Evolutionary conservation across 2,329 filamentous ascomycete genomes (phyloP).

Genomic region (Xylaria sp.): DNA sequence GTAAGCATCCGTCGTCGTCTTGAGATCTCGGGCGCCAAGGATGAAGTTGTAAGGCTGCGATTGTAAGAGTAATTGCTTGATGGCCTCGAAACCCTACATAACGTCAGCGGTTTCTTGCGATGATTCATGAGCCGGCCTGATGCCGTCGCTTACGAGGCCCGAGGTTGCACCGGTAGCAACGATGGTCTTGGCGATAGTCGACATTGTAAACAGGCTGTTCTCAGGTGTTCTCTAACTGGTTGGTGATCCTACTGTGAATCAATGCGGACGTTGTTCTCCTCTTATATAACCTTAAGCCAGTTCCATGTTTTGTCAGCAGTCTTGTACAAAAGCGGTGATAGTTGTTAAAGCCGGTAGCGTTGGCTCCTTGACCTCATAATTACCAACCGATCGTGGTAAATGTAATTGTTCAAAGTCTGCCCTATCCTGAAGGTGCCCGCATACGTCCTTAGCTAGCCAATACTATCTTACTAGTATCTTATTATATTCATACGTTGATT

Average conservation of each 20-base stretch:
- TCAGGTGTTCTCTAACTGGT: not conserved
- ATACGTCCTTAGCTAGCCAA: not conserved
- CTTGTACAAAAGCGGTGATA: constrained; percentile 25
- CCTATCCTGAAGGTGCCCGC: no score
- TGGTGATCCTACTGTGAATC: not conserved
- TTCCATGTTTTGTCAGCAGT: constrained; percentile 32
- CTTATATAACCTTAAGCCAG: constrained; percentile 24
- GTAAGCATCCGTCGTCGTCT: constrained; percentile 55
- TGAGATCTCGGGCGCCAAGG: constrained; percentile 60
- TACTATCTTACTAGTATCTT: not conserved
- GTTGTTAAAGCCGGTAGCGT: constrained; percentile 30
- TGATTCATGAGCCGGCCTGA: constrained; percentile 18
- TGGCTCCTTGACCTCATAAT: not conserved
- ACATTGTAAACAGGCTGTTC: constrained; percentile 48
- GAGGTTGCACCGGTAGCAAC: constrained; percentile 63
- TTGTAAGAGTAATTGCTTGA: constrained; percentile 61
- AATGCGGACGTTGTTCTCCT: not conserved
- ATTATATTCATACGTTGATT: not conserved
- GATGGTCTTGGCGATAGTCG: constrained; percentile 58
- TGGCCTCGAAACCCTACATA: constrained; percentile 62
- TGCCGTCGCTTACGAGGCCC: constrained; percentile 55
- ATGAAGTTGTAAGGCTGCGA: constrained; percentile 60
- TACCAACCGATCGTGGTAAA: not conserved
- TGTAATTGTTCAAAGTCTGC: not conserved
- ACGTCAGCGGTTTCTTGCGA: constrained; percentile 4